Conservation (phyloP, 495 filamentous ascomycete species). For the Immersiella caudata region DNA sequence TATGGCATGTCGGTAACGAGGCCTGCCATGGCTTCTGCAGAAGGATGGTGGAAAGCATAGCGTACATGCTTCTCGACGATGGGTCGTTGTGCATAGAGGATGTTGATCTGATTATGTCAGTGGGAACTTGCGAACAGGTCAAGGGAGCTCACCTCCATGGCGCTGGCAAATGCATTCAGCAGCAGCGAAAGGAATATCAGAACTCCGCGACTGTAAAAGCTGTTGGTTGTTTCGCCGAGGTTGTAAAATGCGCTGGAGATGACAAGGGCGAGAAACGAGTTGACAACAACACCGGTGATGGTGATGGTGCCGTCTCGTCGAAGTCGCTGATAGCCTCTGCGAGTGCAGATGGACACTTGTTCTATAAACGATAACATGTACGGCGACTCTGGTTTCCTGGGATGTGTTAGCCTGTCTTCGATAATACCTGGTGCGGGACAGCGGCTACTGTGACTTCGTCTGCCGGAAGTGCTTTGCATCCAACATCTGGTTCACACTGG, state of each 20-base stretch:
- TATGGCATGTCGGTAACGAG: conserved; percentile 85
- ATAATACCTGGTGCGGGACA: background rate
- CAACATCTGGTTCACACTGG: conserved; percentile 14
- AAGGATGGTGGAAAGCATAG: conserved; percentile 92
- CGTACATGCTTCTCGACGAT: conserved; percentile 91
- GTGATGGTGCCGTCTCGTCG: conserved; percentile 59
- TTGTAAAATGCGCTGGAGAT: conserved; percentile 72
- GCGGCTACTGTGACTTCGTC: conserved; percentile 8
- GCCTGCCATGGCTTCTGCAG: conserved; percentile 80
- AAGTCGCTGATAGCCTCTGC: conserved; percentile 59
- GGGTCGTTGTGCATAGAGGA: conserved; percentile 58
- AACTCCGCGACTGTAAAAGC: conserved; percentile 62
- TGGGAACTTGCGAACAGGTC: background rate
- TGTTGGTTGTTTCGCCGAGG: conserved; percentile 51
- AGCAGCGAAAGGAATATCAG: conserved; percentile 72
- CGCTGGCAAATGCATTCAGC: conserved; percentile 50
- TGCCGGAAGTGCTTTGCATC: conserved; percentile 28
- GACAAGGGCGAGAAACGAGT: conserved; percentile 63
- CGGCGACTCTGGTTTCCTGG: conserved; percentile 44
- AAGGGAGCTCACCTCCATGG: conserved; percentile 53
- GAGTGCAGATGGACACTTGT: conserved; percentile 62
- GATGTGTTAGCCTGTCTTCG: background rate
- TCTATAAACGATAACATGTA: conserved; percentile 60
- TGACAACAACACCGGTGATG: conserved; percentile 60
- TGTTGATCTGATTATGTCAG: conserved; percentile 49